Percentiles rank a stretch among this genome's conserved stretches.
phyloP scores from a whole-genome alignment of 1,139 yeast species.

The Lodderomyces beijingensis region DNA sequence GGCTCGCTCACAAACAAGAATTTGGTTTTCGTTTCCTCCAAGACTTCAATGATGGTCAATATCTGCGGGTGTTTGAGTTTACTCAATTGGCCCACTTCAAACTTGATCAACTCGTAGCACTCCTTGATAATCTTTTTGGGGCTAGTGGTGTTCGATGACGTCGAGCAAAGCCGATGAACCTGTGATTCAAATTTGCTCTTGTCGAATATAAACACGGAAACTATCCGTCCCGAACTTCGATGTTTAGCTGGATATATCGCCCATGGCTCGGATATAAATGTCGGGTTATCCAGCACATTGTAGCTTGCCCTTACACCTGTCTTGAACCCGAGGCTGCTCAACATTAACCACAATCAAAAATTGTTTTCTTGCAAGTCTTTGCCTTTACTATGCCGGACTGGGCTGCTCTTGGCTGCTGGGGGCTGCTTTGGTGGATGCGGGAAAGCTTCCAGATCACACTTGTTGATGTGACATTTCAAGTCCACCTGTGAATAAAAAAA shows the following conservation, averaged over 20 bases:
- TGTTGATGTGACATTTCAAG: too few species aligned
- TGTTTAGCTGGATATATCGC: conserved; percentile 76
- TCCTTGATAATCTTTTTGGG: conserved; percentile 37
- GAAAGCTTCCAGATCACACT: too few species aligned
- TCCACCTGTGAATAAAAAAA: too few species aligned
- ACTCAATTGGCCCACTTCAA: conserved; percentile 64
- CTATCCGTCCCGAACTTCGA: conserved; percentile 52
- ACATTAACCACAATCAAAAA: too few species aligned
- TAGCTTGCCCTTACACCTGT: conserved; percentile 73
- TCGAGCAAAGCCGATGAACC: conserved; percentile 49
- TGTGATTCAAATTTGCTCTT: conserved; percentile 68
- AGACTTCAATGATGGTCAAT: conserved; percentile 74
- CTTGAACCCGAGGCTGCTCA: conserved; percentile 36
- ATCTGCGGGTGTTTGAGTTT: conserved; percentile 87
- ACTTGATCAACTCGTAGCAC: conserved; percentile 37
- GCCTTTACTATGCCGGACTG: too few species aligned
- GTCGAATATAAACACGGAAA: conserved; percentile 84
- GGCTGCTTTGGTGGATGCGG: too few species aligned
- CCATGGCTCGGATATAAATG: conserved; percentile 84
- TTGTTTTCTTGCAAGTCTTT: too few species aligned
- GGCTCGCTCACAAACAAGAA: conserved; percentile 84
- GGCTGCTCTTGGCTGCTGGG: too few species aligned
- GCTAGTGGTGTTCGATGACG: conserved; percentile 33
- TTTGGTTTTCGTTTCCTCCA: conserved; percentile 79
- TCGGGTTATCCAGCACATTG: conserved; percentile 66